These are phyloP conservation scores for Phaffomyces thermotolerans DNA, from an alignment of 805 yeast species.

Conservation along the genomic window DNA sequence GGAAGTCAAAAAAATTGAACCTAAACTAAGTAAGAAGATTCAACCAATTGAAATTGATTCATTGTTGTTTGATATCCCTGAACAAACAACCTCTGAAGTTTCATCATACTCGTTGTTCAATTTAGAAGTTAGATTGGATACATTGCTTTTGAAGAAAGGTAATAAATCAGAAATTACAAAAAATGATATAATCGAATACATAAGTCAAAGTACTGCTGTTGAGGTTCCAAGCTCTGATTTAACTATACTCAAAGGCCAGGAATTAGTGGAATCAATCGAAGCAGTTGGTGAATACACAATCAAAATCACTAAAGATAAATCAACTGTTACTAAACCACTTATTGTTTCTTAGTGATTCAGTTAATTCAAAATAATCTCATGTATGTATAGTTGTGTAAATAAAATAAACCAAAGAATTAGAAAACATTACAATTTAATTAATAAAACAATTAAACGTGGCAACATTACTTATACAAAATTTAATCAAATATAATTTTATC, in stretches of 20 bases:
- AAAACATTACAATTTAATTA: not conserved
- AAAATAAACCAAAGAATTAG: not conserved
- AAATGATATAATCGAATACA: constrained; percentile 7
- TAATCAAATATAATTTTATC: no score
- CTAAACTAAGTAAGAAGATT: constrained; percentile 4
- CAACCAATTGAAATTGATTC: constrained; percentile 17
- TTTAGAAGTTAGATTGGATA: constrained; percentile 15
- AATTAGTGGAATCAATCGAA: constrained; percentile 8
- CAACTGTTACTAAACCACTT: constrained; percentile 14
- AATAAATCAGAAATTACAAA: constrained; percentile 7
- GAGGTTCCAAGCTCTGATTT: constrained; percentile 16
- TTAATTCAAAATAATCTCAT: not conserved
- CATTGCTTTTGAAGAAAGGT: constrained; percentile 2
- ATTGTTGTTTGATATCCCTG: constrained; percentile 16
- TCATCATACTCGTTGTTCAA: constrained; percentile 19
- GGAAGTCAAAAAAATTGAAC: constrained; percentile 1
- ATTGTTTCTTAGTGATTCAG: constrained; percentile 7
- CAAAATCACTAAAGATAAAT: constrained; percentile 12
- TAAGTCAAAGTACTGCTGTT: constrained; percentile 10
- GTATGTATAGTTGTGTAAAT: constrained; percentile 1
- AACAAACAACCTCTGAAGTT: constrained; percentile 1
- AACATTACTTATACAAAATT: not conserved
- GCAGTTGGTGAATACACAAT: constrained; percentile 15
- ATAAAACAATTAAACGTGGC: not conserved
- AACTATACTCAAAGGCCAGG: constrained; percentile 1